Evolutionary conservation across 2,329 filamentous ascomycete species (phyloP), one percentile per base, ranked within the genome.

Genomic region (Tolypocladium ophioglossoides): DNA sequence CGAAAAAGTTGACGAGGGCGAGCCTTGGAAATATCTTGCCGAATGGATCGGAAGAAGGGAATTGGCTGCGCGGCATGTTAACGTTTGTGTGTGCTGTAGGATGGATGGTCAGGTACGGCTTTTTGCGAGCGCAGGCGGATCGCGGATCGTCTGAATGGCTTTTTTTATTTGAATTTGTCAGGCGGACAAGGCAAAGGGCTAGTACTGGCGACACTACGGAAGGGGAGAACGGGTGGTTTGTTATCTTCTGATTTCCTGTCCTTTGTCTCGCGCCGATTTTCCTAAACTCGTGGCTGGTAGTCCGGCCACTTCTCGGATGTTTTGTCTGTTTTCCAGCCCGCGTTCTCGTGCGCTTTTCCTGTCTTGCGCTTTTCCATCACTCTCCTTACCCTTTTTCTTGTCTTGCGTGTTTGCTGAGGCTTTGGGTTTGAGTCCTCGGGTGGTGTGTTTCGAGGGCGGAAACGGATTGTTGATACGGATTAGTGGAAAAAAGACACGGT

Each of bases 11-110:
- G 34, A 16, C 22, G 49, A 39, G n/a, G 34, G 35, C 40, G 34
- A 32, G 53, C 53, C 53, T 51, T 54, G 53, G 53, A 54, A 51
- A 54, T 38, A 24, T 22, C 18, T 54, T 47, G 18, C 39, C 40
- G 49, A 20, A 51, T 51, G 35, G 22, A 40, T 32, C 50, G 18
- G 39, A 48, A 22, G 49, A 48, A 35, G 14, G 24, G 34, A 8
- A n/a, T 27, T 16, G 34, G 53, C 32, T 20, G 49, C 40, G 44
- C 44, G 18, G n/a, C 44, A 27, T 32, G 16, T 47, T 47, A n/a
- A 20, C 44, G 27, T 32, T 30, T 47, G 27, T 20, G 18, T 32
- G 14, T 53, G 30, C 24, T 54, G 34, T 51, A 38, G 49, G 30
- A 22, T 37, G 47, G 52, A 35, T 32, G 30, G 53, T 46, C 22